Evolutionary conservation across 129 eudicot species (phyloP).

Genomic region (Centrapalus pauciflorus): DNA sequence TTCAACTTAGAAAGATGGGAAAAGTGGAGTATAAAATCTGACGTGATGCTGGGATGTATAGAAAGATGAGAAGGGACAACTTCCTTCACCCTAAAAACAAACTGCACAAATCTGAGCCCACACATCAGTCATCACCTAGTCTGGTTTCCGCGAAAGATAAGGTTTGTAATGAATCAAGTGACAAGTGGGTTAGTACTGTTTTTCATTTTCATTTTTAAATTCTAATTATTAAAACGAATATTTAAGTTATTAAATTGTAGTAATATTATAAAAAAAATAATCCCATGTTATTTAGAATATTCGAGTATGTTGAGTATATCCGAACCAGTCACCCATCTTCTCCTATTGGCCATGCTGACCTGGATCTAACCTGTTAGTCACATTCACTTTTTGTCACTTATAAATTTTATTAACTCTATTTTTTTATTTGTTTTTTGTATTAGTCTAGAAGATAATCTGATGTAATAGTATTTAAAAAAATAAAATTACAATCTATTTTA

Average conservation of each 20-base stretch:
- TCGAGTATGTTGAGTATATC: constrained; percentile 31
- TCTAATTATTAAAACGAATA: not conserved
- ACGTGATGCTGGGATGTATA: no score
- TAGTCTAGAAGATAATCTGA: no score
- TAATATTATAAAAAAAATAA: not conserved
- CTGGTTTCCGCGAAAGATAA: constrained; percentile 24
- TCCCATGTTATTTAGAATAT: constrained; percentile 21
- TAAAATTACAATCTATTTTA: no score
- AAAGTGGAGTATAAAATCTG: no score
- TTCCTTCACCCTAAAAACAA: no score
- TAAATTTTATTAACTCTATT: no score
- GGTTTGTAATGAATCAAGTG: constrained; percentile 12
- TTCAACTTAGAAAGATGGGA: no score
- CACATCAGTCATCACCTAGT: constrained; percentile 8
- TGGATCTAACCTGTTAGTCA: constrained; percentile 28
- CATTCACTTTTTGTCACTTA: not conserved
- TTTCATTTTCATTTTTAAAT: not conserved
- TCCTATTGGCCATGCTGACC: constrained; percentile 34
- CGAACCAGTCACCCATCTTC: constrained; percentile 10
- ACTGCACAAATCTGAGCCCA: not conserved
- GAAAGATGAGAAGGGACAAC: no score
- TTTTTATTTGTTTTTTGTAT: no score
- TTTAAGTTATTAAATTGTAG: no score
- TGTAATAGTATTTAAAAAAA: no score
- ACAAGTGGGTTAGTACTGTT: constrained; percentile 7